Evolutionary conservation across 1,284 basidiomycete species (phyloP).

Genomic region (Trichosporon sp.): DNA sequence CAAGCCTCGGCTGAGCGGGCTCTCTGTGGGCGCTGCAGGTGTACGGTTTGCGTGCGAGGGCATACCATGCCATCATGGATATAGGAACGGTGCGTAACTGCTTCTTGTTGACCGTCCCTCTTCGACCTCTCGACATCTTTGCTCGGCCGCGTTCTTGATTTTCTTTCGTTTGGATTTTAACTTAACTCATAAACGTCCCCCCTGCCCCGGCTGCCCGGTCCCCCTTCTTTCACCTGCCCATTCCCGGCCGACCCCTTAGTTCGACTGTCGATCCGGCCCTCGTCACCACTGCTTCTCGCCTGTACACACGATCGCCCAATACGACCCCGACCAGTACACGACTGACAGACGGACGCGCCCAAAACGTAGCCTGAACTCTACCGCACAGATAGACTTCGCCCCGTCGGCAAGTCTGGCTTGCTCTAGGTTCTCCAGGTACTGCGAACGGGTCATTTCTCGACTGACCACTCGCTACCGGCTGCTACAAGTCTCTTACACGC

Average conservation of each 20-base stretch:
- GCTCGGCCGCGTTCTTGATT: slow-evolving; percentile 9
- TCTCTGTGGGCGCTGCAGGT: background rate
- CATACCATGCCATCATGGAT: slow-evolving; percentile 2
- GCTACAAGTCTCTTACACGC: background rate
- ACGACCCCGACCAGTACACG: background rate
- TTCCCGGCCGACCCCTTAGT: slow-evolving; percentile 1
- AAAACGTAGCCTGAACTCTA: slow-evolving; percentile 4
- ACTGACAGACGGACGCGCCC: background rate
- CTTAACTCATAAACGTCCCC: slow-evolving; percentile 7
- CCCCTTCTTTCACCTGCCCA: background rate
- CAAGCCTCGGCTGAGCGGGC: slow-evolving; percentile 4
- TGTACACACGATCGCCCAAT: background rate
- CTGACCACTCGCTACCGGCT: background rate
- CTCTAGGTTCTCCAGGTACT: slow-evolving; percentile 12
- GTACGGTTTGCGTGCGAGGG: slow-evolving; percentile 3
- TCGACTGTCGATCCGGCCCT: background rate
- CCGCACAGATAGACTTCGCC: background rate
- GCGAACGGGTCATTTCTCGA: background rate
- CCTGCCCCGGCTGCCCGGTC: background rate
- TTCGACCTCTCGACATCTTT: background rate
- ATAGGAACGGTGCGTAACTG: slow-evolving; percentile 6
- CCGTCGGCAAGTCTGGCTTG: slow-evolving; percentile 2
- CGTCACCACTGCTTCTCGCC: background rate
- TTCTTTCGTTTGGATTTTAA: slow-evolving; percentile 13
- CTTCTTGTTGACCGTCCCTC: background rate